These are phyloP conservation scores for Daldinia bambusicola DNA, from an alignment of 495 filamentous ascomycete genomes.

Conservation along the genomic window DNA sequence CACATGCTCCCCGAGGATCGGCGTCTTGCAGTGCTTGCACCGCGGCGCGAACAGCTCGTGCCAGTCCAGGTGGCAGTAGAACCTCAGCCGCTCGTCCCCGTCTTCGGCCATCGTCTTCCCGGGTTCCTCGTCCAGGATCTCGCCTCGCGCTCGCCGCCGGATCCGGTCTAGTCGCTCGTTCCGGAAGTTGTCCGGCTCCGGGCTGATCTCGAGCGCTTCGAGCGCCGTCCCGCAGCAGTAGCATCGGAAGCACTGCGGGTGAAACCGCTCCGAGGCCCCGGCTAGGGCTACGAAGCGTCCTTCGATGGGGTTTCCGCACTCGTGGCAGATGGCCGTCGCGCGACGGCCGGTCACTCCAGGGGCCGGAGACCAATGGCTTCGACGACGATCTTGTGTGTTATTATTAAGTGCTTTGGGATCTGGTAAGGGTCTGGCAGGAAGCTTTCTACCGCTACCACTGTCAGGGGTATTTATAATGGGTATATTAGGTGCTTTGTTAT, in stretches of 20 bases:
- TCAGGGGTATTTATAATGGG: constrained; percentile 59
- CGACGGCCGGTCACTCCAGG: constrained; percentile 60
- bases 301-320: constrained; percentile 84
- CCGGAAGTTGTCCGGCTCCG: constrained; percentile 80
- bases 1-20: constrained; percentile 96
- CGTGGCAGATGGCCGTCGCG: constrained; percentile 81
- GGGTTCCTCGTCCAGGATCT: constrained; percentile 64
- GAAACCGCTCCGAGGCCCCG: constrained; percentile 74
- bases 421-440: constrained; percentile 54
- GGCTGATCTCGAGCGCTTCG: constrained; percentile 95
- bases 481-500: constrained; percentile 50
- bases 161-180: constrained; percentile 76
- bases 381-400: constrained; percentile 49
- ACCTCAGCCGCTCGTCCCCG: constrained; percentile 74
- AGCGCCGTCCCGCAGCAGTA: constrained; percentile 86
- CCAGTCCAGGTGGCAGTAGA: constrained; percentile 98
- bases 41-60: constrained; percentile 93
- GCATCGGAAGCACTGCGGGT: constrained; percentile 93
- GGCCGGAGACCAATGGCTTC: constrained; percentile 61
- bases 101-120: constrained; percentile 72
- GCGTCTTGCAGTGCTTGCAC: constrained; percentile 96
- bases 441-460: constrained; percentile 46
- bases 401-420: constrained; percentile 52
- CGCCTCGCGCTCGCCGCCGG: constrained; percentile 66
- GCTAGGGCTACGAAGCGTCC: constrained; percentile 90